Evolutionary conservation across 1,284 basidiomycete genomes (phyloP).

Genomic region (Lentinula novae-zelandiae): DNA sequence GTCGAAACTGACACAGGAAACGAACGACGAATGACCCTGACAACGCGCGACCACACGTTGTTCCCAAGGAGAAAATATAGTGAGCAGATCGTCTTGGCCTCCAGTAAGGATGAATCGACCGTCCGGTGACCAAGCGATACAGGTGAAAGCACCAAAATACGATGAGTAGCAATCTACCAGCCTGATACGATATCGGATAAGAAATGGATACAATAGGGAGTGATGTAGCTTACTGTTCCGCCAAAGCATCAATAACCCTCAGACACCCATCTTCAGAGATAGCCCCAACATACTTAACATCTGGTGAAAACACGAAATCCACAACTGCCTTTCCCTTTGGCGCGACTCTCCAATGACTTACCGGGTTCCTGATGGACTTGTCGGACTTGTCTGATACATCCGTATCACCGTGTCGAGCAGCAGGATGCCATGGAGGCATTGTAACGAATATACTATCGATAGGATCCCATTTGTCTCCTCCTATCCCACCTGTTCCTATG

Average conservation of each 20-base stretch:
- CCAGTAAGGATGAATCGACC: slow-evolving; percentile 82
- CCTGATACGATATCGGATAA: slow-evolving; percentile 32
- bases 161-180: slow-evolving; percentile 88
- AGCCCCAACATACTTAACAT: slow-evolving; percentile 81
- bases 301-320: slow-evolving; percentile 91
- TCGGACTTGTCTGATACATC: slow-evolving; percentile 37
- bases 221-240: slow-evolving; percentile 64
- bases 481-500: slow-evolving; percentile 6
- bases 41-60: slow-evolving; percentile 92
- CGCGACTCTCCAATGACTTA: slow-evolving; percentile 81
- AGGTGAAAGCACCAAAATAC: slow-evolving; percentile 89
- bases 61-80: slow-evolving; percentile 90
- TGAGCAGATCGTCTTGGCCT: slow-evolving; percentile 88
- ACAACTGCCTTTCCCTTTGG: slow-evolving; percentile 69
- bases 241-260: slow-evolving; percentile 80
- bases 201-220: slow-evolving; percentile 7
- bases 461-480: slow-evolving; percentile 60
- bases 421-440: slow-evolving; percentile 78
- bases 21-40: slow-evolving; percentile 95
- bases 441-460: slow-evolving; percentile 75
- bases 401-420: slow-evolving; percentile 34
- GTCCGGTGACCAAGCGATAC: slow-evolving; percentile 93
- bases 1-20: slow-evolving; percentile 89
- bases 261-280: slow-evolving; percentile 89
- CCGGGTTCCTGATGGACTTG: slow-evolving; percentile 72